Evolutionary conservation across 2,329 filamentous ascomycete species (phyloP), one percentile per base, ranked within the genome.

Genomic region (Ascochyta viciae-villosae): DNA sequence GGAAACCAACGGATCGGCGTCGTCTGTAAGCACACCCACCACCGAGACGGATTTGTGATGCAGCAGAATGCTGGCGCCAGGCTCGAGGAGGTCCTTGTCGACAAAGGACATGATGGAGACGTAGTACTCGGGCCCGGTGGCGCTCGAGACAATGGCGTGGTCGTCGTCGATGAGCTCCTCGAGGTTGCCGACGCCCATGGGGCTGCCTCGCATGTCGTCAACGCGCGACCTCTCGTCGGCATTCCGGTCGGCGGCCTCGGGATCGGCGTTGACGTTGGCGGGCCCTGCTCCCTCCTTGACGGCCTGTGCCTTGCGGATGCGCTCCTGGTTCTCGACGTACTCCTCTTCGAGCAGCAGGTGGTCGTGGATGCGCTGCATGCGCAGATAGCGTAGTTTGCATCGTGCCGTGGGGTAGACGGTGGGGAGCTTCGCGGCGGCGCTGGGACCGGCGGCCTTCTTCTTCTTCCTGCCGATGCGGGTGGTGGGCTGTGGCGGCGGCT

Each of bases 91-190:
- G 72, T 99, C 95, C 80, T 99, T 99, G 83, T 99, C 95, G 64
- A 99, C 95, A 72, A 99, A 99, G 51, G 94, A 97, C 95, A 98
- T 98, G 85, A 99, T 99, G 67, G 93, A 97, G 65, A 99, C 95
- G 77, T 98, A 99, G 84, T 96, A 99, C 77, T 99, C 95, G 1
- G 95, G 95, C 0, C 95, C 95, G 6, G 95, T 98, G 0, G 95
- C 96, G 76, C 92, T 96, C 16, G 93, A 97, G 33, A 99, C 95
- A 73, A 99, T 99, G 60, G 95, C 95, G 73, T 99, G 95, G 80
- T 99, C 95, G 76, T 99, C 95, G 72, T 99, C 95, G 74, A 99
- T 99, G 82, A 99, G 90, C 82, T 99, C 95, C 79, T 99, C 95
- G 65, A 99, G 82, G 56, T 95, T 98, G 61, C 95, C 95, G 39